Evolutionary conservation across 75 land plant genomes (phyloP).

Genomic region (Picea sitchensis): DNA sequence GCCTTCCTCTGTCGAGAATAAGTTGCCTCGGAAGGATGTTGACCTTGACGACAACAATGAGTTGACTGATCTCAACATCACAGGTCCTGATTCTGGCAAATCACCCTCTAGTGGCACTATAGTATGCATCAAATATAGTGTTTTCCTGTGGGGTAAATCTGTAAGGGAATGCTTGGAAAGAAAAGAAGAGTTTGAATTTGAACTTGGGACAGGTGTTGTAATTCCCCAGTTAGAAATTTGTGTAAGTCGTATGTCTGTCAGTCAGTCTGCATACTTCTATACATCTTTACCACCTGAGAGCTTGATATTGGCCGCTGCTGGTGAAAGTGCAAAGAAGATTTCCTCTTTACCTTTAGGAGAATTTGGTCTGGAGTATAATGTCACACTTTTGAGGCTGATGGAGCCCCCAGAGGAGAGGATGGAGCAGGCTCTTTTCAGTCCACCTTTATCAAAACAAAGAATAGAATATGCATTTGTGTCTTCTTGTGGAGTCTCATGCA

Average conservation of each 20-base stretch:
- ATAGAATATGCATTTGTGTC: slow-evolving; percentile 70
- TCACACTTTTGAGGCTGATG: slow-evolving; percentile 53
- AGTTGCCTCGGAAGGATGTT: neutral
- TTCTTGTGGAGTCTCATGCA: too few species aligned
- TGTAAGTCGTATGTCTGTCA: slow-evolving; percentile 55
- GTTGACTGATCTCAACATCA: slow-evolving; percentile 9
- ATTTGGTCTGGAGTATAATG: slow-evolving; percentile 57
- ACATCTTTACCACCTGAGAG: slow-evolving; percentile 30
- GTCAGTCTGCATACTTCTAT: slow-evolving; percentile 46
- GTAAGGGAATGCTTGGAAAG: slow-evolving; percentile 50
- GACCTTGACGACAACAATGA: slow-evolving; percentile 13
- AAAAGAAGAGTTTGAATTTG: slow-evolving; percentile 83
- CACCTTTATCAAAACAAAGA: slow-evolving; percentile 87
- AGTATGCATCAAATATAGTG: slow-evolving; percentile 46
- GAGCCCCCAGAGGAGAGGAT: slow-evolving; percentile 91
- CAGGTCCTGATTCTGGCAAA: slow-evolving; percentile 5
- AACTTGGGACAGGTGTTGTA: slow-evolving; percentile 78
- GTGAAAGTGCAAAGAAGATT: slow-evolving; percentile 20
- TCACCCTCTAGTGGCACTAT: slow-evolving; percentile 47
- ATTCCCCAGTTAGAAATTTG: slow-evolving; percentile 55
- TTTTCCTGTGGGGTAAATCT: slow-evolving; percentile 19
- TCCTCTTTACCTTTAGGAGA: slow-evolving; percentile 35
- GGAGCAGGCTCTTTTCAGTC: slow-evolving; percentile 91
- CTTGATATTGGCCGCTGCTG: slow-evolving; percentile 55
- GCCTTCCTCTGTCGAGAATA: neutral